These are phyloP conservation scores for Coniochaeta sp. DNA, from an alignment of 2,329 filamentous ascomycete genomes.

Conservation along the genomic window DNA sequence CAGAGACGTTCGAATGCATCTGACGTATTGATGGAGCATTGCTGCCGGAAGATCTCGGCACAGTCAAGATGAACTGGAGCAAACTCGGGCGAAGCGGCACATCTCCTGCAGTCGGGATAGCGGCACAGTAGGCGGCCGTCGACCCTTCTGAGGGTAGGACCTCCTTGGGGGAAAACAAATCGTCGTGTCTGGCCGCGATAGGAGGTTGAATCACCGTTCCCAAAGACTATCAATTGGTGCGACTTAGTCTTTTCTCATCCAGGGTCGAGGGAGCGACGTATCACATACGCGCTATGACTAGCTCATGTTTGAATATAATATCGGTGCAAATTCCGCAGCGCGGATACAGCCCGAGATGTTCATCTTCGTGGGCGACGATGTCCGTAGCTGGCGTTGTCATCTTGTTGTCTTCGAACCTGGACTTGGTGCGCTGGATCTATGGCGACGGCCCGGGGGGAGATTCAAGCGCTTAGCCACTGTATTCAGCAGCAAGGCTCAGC, in stretches of 20 bases:
- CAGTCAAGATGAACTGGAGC: background rate
- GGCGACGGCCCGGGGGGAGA: too few relatives aligned
- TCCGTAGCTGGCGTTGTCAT: background rate
- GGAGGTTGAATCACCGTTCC: background rate
- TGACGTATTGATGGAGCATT: background rate
- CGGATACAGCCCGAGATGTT: background rate
- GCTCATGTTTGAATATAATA: background rate
- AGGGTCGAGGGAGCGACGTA: background rate
- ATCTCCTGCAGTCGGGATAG: background rate
- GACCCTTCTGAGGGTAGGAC: background rate
- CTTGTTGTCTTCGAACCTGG: too few relatives aligned
- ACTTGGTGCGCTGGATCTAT: too few relatives aligned
- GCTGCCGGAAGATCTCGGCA: background rate
- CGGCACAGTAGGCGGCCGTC: background rate
- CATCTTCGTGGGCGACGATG: background rate
- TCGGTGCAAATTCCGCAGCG: background rate
- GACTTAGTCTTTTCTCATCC: background rate
- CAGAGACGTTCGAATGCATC: background rate
- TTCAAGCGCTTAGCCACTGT: too few relatives aligned
- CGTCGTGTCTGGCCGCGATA: background rate
- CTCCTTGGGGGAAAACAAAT: background rate
- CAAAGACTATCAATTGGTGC: background rate
- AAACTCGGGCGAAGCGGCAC: background rate
- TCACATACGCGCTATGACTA: background rate
- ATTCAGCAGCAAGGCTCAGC: too few relatives aligned